These are phyloP conservation scores for Dunaliella primolecta DNA, from an alignment of 139 green algal species.

Conservation along the genomic window DNA sequence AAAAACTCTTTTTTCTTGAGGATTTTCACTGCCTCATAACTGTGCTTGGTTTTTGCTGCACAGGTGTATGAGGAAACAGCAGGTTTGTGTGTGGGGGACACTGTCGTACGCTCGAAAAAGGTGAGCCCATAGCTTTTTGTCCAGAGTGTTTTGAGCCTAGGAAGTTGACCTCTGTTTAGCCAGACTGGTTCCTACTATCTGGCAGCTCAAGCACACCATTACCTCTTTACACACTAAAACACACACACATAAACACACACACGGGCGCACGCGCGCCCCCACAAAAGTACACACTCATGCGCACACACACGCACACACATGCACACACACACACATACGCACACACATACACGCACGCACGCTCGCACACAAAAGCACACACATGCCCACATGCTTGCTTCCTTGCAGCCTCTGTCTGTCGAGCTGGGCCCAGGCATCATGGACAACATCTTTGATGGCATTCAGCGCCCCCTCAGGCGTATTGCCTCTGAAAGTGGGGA, in stretches of 20 bases:
- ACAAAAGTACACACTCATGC: not conserved
- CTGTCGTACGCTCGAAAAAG: constrained; percentile 86
- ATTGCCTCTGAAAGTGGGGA: constrained; percentile 80
- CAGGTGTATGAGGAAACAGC: constrained; percentile 98
- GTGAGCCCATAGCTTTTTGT: constrained; percentile 16
- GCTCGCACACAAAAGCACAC: not conserved
- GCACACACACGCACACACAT: too few relatives aligned
- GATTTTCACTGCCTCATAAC: too few relatives aligned
- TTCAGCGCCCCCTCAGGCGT: constrained; percentile 93
- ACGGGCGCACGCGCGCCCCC: not conserved
- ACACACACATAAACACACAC: not conserved
- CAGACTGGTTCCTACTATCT: too few relatives aligned
- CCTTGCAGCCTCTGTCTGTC: constrained; percentile 84
- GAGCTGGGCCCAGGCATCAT: constrained; percentile 95
- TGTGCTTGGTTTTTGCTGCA: not conserved
- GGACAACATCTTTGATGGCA: constrained; percentile 98
- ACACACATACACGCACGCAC: not conserved
- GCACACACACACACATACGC: not conserved
- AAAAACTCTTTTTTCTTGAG: too few relatives aligned
- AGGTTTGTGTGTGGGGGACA: constrained; percentile 92
- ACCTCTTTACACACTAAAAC: too few relatives aligned
- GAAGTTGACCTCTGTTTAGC: too few relatives aligned
- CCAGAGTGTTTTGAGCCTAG: too few relatives aligned
- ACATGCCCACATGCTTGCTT: not conserved
- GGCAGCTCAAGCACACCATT: not conserved